Conservation (phyloP, 352 stramenopile genomes). For the Pythium oligandrum region DNA sequence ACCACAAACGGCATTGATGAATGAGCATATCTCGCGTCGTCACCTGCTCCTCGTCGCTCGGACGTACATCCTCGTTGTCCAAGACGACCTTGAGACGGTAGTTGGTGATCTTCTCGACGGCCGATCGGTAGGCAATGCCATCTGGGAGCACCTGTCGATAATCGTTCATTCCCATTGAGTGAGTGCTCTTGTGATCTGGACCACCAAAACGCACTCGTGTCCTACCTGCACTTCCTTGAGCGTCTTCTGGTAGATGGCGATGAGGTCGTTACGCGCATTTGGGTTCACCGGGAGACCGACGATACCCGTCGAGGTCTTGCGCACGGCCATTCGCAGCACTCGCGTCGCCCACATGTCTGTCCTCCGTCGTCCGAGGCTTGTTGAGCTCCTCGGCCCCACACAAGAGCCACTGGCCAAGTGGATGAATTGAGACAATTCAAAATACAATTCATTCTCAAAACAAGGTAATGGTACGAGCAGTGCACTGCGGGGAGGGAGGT, state of each 20-base stretch:
- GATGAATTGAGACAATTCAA: constrained; percentile 9
- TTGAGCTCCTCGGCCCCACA: constrained; percentile 18
- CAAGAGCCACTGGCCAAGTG: constrained; percentile 5
- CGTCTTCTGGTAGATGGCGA: constrained; percentile 80
- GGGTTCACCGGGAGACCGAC: constrained; percentile 80
- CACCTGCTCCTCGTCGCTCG: no score
- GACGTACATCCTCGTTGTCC: constrained; percentile 64
- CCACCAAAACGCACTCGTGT: constrained; percentile 1
- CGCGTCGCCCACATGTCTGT: constrained; percentile 75
- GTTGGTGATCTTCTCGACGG: constrained; percentile 84
- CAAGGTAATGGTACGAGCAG: background rate
- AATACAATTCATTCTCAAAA: constrained; percentile 7
- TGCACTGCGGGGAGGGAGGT: no score
- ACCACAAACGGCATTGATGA: background rate
- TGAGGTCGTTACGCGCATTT: constrained; percentile 80
- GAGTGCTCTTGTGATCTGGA: background rate
- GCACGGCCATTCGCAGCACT: constrained; percentile 81
- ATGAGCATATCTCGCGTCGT: background rate
- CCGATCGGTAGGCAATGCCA: constrained; percentile 62
- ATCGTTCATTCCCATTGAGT: no score
- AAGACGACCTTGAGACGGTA: constrained; percentile 75
- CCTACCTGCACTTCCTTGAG: constrained; percentile 75
- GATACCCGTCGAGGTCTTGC: constrained; percentile 84
- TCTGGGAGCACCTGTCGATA: constrained; percentile 46
- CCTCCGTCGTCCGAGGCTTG: constrained; percentile 8